These are phyloP conservation scores for Epithele typhae DNA, from an alignment of 768 basidiomycete species.

Conservation along the genomic window DNA sequence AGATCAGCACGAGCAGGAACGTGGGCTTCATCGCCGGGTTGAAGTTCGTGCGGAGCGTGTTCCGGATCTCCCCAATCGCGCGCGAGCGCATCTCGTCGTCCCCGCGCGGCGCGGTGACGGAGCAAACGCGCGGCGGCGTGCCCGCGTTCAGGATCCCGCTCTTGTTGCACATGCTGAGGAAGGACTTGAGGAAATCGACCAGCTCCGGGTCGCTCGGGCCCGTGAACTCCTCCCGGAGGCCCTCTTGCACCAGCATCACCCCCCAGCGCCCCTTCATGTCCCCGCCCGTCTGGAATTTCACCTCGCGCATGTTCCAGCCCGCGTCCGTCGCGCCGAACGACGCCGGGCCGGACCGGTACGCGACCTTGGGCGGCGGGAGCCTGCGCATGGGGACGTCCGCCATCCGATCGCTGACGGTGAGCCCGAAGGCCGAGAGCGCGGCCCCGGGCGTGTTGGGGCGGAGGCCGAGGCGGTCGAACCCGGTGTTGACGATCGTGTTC, in stretches of 20 bases:
- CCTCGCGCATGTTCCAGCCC: slow-evolving; percentile 73
- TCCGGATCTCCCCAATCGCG: slow-evolving; percentile 40
- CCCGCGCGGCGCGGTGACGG: slow-evolving; percentile 24
- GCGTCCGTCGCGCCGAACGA: slow-evolving; percentile 49
- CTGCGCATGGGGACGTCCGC: slow-evolving; percentile 60
- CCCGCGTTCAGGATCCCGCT: slow-evolving; percentile 55
- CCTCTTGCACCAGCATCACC: slow-evolving; percentile 61
- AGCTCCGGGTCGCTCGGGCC: slow-evolving; percentile 43
- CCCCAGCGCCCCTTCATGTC: slow-evolving; percentile 50
- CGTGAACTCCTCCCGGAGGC: slow-evolving; percentile 28
- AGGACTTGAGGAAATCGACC: slow-evolving; percentile 42
- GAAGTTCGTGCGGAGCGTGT: slow-evolving; percentile 20
- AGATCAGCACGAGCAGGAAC: slow-evolving; percentile 69
- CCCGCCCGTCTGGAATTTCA: slow-evolving; percentile 60
- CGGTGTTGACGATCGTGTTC: slow-evolving; percentile 49
- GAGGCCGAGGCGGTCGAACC: slow-evolving; percentile 54
- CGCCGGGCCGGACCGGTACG: slow-evolving; percentile 44
- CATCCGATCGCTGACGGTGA: slow-evolving; percentile 57
- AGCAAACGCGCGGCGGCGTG: slow-evolving; percentile 32
- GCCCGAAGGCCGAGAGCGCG: slow-evolving; percentile 50
- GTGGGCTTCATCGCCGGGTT: slow-evolving; percentile 37
- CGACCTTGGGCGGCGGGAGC: slow-evolving; percentile 52
- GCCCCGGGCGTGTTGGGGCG: slow-evolving; percentile 28
- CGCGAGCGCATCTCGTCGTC: slow-evolving; percentile 33
- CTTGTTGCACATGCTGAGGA: slow-evolving; percentile 47